Percentiles rank a stretch among this genome's conserved stretches.
phyloP scores from a whole-genome alignment of 352 stramenopile species.

The Pythium dissimile region DNA sequence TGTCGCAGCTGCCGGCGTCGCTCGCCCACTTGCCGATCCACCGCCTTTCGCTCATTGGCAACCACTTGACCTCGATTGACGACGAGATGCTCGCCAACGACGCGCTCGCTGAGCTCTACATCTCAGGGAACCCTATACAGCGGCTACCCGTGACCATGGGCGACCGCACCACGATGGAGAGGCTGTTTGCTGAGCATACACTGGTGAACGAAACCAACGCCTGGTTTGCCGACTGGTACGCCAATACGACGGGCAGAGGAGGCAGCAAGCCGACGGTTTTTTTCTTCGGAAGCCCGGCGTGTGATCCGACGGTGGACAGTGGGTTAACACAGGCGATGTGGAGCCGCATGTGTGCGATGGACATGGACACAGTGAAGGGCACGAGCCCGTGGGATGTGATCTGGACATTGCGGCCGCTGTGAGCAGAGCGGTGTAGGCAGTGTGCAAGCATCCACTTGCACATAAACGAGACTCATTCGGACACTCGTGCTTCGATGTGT shows the following conservation, averaged over 20 bases:
- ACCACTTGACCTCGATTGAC: background rate
- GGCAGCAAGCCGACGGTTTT: background rate
- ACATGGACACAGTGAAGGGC: background rate
- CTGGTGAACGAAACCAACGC: background rate
- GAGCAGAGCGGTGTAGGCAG: background rate
- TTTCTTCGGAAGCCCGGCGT: conserved; percentile 4
- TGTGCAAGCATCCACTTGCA: no score
- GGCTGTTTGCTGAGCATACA: conserved; percentile 1
- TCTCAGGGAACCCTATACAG: conserved; percentile 8
- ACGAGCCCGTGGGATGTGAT: background rate
- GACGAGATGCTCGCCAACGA: background rate
- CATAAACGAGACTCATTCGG: no score
- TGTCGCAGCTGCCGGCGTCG: conserved; percentile 1
- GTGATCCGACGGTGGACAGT: background rate
- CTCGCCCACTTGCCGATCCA: background rate
- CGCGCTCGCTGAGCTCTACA: background rate
- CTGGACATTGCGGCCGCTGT: conserved; percentile 2
- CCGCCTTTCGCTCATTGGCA: conserved; percentile 8
- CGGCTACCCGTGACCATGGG: background rate
- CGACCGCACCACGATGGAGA: background rate
- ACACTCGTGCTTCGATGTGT: background rate
- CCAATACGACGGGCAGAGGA: background rate
- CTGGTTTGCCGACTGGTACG: background rate
- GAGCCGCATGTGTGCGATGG: background rate
- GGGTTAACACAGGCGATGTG: background rate